A percentile compares a stretch with the other conserved stretches of the same genome.
Conservation (phyloP, 495 filamentous ascomycete genomes). For the Pyronema omphalodes region DNA sequence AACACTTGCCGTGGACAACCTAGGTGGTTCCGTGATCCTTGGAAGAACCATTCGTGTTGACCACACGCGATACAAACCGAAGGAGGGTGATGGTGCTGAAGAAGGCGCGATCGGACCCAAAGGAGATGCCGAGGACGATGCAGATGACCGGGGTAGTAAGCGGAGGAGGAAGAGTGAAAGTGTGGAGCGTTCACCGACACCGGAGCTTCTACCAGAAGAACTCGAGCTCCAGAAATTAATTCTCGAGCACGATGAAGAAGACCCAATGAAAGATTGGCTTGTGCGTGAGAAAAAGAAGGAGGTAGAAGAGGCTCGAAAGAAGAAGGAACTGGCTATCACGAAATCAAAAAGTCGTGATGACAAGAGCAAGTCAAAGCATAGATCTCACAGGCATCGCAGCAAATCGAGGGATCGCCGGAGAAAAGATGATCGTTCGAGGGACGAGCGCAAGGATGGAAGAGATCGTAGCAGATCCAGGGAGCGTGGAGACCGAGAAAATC, state of each 20-base stretch:
- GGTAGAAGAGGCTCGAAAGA: constrained; percentile 48
- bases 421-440: no score
- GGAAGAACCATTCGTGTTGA: constrained; percentile 73
- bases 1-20: constrained; percentile 87
- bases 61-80: constrained; percentile 70
- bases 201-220: constrained; percentile 44
- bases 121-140: constrained; percentile 28
- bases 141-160: constrained; percentile 20
- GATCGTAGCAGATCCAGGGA: no score
- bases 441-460: no score
- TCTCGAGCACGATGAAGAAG: constrained; percentile 73
- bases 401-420: neutral
- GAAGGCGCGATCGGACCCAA: constrained; percentile 27
- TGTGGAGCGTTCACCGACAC: constrained; percentile 11
- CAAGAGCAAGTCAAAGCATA: constrained; percentile 22
- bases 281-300: constrained; percentile 81
- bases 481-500: neutral
- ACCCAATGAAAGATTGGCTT: constrained; percentile 88
- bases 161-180: constrained; percentile 26
- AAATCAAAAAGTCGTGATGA: neutral
- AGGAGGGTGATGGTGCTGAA: constrained; percentile 22
- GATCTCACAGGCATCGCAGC: neutral
- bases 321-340: constrained; percentile 27
- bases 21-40: constrained; percentile 68
- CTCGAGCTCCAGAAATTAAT: constrained; percentile 57